Evolutionary conservation across 371 early-diverging fungal species (phyloP).

Genomic region (Massospora cicadina): DNA sequence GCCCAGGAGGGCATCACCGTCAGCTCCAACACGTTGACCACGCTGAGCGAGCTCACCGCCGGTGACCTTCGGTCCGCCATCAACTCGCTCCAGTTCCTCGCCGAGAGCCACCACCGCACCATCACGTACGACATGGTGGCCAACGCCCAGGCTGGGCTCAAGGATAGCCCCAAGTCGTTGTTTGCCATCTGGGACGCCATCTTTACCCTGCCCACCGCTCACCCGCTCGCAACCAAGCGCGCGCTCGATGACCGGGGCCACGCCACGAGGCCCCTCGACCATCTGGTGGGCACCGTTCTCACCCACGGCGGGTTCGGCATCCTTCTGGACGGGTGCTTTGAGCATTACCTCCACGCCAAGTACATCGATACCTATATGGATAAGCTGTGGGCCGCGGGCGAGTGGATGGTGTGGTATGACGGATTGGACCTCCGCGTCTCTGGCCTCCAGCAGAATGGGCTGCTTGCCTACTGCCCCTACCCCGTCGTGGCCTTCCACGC

Average conservation of each 20-base stretch:
- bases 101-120: slow-evolving; percentile 10
- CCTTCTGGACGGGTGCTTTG: slow-evolving; percentile 80
- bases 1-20: slow-evolving; percentile 47
- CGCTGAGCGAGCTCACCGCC: slow-evolving; percentile 53
- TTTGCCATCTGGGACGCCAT: slow-evolving; percentile 65
- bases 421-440: slow-evolving; percentile 29
- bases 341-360: slow-evolving; percentile 61
- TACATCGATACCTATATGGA: slow-evolving; percentile 54
- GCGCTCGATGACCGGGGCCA: neutral
- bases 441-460: slow-evolving; percentile 23
- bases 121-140: slow-evolving; percentile 38
- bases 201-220: slow-evolving; percentile 22
- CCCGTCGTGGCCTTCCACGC: slow-evolving; percentile 57
- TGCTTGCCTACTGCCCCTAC: slow-evolving; percentile 53
- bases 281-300: slow-evolving; percentile 30
- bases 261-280: slow-evolving; percentile 22
- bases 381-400: slow-evolving; percentile 37
- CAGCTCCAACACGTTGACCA: slow-evolving; percentile 54
- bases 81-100: slow-evolving; percentile 53
- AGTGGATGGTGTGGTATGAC: slow-evolving; percentile 78
- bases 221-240: neutral
- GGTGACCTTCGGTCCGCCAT: slow-evolving; percentile 77
- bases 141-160: slow-evolving; percentile 42
- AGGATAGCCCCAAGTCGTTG: slow-evolving; percentile 58
- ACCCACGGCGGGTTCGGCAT: slow-evolving; percentile 66